Evolutionary conservation across 805 yeast genomes (phyloP).

Genomic region (Torulaspora microellipsoides): DNA sequence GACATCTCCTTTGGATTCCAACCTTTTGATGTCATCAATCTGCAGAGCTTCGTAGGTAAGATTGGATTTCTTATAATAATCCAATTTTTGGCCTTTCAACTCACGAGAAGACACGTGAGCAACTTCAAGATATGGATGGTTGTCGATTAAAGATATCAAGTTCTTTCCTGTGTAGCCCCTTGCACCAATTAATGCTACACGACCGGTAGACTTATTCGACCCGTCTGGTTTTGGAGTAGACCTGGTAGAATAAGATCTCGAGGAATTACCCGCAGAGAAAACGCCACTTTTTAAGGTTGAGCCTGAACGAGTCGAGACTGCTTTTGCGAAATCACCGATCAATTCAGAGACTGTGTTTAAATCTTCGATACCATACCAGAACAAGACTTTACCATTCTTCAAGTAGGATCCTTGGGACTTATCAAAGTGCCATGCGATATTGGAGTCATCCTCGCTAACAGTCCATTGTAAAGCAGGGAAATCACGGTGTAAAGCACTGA

Average conservation of each 20-base stretch:
- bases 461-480: slow-evolving; percentile 77
- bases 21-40: slow-evolving; percentile 73
- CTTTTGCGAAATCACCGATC: slow-evolving; percentile 50
- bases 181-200: slow-evolving; percentile 94
- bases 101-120: slow-evolving; percentile 96
- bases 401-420: slow-evolving; percentile 93
- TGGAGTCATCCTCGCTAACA: slow-evolving; percentile 84
- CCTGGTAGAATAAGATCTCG: slow-evolving; percentile 50
- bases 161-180: slow-evolving; percentile 97
- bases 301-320: slow-evolving; percentile 30
- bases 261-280: slow-evolving; percentile 44
- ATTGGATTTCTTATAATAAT: slow-evolving; percentile 80
- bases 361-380: slow-evolving; percentile 87
- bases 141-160: slow-evolving; percentile 77
- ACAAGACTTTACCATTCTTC: slow-evolving; percentile 81
- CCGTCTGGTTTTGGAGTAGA: slow-evolving; percentile 63
- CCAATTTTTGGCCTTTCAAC: slow-evolving; percentile 76
- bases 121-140: slow-evolving; percentile 82
- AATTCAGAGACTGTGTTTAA: slow-evolving; percentile 57
- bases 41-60: slow-evolving; percentile 81
- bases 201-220: slow-evolving; percentile 54
- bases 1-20: slow-evolving; percentile 72
- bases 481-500: slow-evolving; percentile 74
- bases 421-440: slow-evolving; percentile 85
- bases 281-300: slow-evolving; percentile 38